Base-by-base conservation (phyloP, 2,329 filamentous ascomycete genomes). In the Beauveria australis region DNA sequence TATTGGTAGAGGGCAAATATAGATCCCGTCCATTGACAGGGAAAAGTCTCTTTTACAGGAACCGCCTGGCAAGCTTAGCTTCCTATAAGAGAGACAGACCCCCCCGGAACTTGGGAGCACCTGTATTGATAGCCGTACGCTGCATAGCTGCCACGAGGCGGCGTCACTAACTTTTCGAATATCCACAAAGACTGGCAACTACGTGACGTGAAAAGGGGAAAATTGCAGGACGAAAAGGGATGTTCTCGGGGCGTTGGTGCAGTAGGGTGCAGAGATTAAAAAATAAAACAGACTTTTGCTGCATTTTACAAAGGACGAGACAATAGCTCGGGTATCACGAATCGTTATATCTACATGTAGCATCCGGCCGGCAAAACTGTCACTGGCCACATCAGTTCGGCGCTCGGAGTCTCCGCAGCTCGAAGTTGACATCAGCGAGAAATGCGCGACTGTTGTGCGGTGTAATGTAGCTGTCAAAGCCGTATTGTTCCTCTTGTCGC, bases 1-100 rank as follows among this genome's bases (percentile, higher is more conserved):
- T 63, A 26, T 61, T 37, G 8, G 30, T 30, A 19, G 37, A 49
- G 44, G 22, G 51, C 51, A 53, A 53, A n/a, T 33, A 53, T 53
- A 53, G 28, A 28, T 28, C 28, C 28, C 28, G 28, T 53, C 51
- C 33, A 4, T 53, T 24, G 33, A 41, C 51, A 53, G 51, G 51
- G 51, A 53, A 40, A 19, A 53, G 30, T 53, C 51, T 53, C 30
- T 40, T n/a, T 22, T 41, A 19, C 24, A 43, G 37, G 52, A 54
- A 54, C 52, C 19, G 52, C 40, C 22, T 54, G 52, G 16, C 52
- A 54, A n/a, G 52, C 40, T 44, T 22, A 43, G 40, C 28, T 54
- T 44, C 52, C 52, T n/a, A 40, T 22, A 54, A 46, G 52, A 54
- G 40, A 54, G 41, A 43, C 28, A 16, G n/a, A 43, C n/a, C 16